Evolutionary conservation across 768 basidiomycete species (phyloP).

Genomic region (Phaeotremella skinneri): DNA sequence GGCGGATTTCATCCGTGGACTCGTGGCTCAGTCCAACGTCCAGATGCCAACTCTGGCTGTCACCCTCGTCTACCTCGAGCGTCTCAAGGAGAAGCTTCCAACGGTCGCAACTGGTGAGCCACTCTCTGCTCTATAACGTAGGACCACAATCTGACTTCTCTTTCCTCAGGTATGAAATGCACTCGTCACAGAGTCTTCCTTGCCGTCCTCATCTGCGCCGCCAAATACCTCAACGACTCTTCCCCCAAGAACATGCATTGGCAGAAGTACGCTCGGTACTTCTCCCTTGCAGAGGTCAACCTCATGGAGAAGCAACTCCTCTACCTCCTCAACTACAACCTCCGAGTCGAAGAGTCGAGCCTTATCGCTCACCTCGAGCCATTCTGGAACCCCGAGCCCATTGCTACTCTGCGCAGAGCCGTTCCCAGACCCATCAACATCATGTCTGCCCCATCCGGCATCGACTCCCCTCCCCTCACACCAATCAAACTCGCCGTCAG

Average conservation of each 20-base stretch:
- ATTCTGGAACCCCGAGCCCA: conserved; percentile 55
- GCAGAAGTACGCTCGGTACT: conserved; percentile 74
- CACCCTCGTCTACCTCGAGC: conserved; percentile 86
- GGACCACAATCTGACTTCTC: conserved; percentile 9
- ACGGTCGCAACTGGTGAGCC: conserved; percentile 75
- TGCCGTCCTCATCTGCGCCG: conserved; percentile 88
- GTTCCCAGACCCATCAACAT: conserved; percentile 3
- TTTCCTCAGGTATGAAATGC: conserved; percentile 69
- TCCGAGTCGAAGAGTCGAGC: conserved; percentile 83
- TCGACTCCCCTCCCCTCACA: conserved; percentile 27
- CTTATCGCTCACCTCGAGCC: conserved; percentile 59
- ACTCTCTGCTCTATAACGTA: neutral
- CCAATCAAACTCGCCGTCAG: conserved; percentile 26
- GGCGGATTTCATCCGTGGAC: conserved; percentile 76
- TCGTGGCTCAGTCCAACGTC: conserved; percentile 79
- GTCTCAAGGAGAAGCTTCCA: conserved; percentile 75
- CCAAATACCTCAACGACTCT: conserved; percentile 97
- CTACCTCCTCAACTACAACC: conserved; percentile 80
- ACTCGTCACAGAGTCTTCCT: conserved; percentile 94
- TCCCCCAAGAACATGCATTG: conserved; percentile 83
- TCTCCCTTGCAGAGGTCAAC: conserved; percentile 65
- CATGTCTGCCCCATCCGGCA: conserved; percentile 3
- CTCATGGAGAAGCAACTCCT: conserved; percentile 97
- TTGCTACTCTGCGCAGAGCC: conserved; percentile 2
- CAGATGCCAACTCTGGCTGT: conserved; percentile 86